Evolutionary conservation across 257 asterid genomes (phyloP).

Genomic region (Phtheirospermum japonicum): DNA sequence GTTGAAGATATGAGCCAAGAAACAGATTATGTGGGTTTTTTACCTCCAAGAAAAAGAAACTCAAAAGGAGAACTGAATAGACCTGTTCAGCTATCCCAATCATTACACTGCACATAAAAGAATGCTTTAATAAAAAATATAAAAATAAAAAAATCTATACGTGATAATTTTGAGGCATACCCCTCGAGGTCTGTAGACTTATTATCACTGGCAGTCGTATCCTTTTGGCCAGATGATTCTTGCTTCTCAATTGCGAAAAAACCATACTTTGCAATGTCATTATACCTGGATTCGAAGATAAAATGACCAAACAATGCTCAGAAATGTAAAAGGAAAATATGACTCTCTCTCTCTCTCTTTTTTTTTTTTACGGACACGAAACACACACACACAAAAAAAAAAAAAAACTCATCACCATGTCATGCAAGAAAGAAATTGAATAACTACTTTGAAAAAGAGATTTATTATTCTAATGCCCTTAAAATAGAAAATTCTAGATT

Average conservation of each 20-base stretch:
- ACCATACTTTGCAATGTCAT: constrained; percentile 84
- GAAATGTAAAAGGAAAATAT: constrained; percentile 14
- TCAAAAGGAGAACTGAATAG: constrained; percentile 79
- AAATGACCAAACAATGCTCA: not conserved
- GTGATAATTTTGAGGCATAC: constrained; percentile 38
- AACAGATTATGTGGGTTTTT: constrained; percentile 21
- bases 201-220: constrained; percentile 36
- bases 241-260: constrained; percentile 60
- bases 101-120: constrained; percentile 53
- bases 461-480: not conserved
- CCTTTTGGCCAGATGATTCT: constrained; percentile 42
- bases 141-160: not conserved
- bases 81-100: constrained; percentile 82
- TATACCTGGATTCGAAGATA: constrained; percentile 56
- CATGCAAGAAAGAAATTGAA: constrained; percentile 14
- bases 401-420: too few relatives aligned
- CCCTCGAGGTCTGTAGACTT: constrained; percentile 66
- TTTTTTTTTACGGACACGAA: too few relatives aligned
- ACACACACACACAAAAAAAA: too few relatives aligned
- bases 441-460: constrained; percentile 5
- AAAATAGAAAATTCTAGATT: not conserved
- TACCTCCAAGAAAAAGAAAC: constrained; percentile 92
- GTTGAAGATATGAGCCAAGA: constrained; percentile 15
- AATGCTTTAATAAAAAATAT: constrained; percentile 12
- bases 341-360: too few relatives aligned